Evolutionary conservation across 2,329 filamentous ascomycete species (phyloP).

Genomic region (Penicillium sp.): DNA sequence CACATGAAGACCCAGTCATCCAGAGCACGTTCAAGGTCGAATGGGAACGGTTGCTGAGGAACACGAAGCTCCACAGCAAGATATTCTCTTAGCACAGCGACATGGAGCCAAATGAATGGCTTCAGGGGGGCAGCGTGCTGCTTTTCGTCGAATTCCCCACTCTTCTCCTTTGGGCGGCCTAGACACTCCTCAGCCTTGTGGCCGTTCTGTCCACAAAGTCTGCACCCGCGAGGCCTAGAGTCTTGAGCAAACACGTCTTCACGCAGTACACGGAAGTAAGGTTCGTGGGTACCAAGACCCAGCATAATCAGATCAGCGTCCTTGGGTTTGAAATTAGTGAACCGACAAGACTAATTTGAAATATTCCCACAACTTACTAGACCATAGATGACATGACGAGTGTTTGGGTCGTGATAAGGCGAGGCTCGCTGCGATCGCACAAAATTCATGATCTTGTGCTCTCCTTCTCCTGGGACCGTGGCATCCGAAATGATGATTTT

Average conservation of each 20-base stretch:
- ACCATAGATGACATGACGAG: constrained; percentile 94
- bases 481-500: constrained; percentile 99
- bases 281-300: constrained; percentile 91
- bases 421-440: constrained; percentile 85
- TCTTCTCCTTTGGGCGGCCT: constrained; percentile 67
- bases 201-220: constrained; percentile 81
- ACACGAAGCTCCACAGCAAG: constrained; percentile 81
- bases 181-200: constrained; percentile 81
- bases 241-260: constrained; percentile 96
- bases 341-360: not conserved
- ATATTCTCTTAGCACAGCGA: constrained; percentile 84
- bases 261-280: constrained; percentile 87
- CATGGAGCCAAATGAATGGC: constrained; percentile 97
- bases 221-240: constrained; percentile 70
- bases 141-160: constrained; percentile 73
- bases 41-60: constrained; percentile 71
- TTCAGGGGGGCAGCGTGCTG: constrained; percentile 62
- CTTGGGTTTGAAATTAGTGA: constrained; percentile 23
- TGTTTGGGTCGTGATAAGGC: constrained; percentile 89
- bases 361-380: constrained; percentile 40
- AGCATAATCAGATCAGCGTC: constrained; percentile 99
- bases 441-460: constrained; percentile 99
- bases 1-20: constrained; percentile 99
- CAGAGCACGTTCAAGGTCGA: constrained; percentile 85
- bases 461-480: constrained; percentile 91